Conservation (phyloP, 768 basidiomycete genomes). For the Lactarius sanguifluus region DNA sequence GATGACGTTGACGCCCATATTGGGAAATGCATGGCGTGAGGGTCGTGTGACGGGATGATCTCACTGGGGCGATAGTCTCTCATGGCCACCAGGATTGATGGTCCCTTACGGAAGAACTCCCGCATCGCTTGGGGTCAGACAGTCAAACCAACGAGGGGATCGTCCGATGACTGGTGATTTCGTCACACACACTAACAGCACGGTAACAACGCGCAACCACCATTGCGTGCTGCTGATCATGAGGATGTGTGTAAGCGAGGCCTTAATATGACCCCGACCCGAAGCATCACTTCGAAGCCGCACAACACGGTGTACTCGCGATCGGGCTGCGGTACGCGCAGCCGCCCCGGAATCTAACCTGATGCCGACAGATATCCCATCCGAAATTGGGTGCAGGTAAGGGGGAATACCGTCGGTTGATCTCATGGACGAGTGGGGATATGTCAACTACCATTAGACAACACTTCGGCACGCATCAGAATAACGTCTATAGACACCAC, state of each 20-base stretch:
- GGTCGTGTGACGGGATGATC: background rate
- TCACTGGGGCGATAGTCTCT: background rate
- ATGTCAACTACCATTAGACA: background rate
- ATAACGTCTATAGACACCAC: background rate
- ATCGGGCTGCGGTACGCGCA: slow-evolving; percentile 7
- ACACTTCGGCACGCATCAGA: background rate
- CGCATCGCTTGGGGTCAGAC: background rate
- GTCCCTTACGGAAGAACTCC: background rate
- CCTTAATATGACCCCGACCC: background rate
- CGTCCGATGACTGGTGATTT: slow-evolving; percentile 8
- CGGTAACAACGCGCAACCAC: slow-evolving; percentile 11
- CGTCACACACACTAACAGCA: slow-evolving; percentile 2
- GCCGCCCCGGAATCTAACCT: slow-evolving; percentile 7
- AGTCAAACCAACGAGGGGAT: slow-evolving; percentile 21
- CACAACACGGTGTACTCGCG: background rate
- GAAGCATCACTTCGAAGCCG: background rate
- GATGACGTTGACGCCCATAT: background rate
- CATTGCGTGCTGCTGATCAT: background rate
- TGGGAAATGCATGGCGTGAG: background rate
- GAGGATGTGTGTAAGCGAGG: slow-evolving; percentile 14
- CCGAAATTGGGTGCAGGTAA: background rate
- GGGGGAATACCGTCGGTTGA: background rate
- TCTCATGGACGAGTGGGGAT: background rate
- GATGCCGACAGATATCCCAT: background rate
- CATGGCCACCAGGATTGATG: background rate